phyloP scores from a whole-genome alignment of 805 yeast species.

The Wickerhamomyces strasburgensis region DNA sequence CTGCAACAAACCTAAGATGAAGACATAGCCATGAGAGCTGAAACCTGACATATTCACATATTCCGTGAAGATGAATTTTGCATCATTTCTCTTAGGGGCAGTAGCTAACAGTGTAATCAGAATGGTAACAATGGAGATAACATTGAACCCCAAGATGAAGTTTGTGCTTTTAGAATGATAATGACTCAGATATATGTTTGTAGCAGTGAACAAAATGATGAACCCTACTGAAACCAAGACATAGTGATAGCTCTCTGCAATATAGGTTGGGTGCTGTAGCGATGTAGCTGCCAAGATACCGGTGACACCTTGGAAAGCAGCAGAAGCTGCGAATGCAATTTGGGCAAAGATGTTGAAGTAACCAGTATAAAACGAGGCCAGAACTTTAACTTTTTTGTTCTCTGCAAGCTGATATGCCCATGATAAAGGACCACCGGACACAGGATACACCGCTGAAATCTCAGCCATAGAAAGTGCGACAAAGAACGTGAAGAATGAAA shows the following conservation, averaged over 20 bases:
- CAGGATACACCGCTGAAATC: conserved; percentile 30
- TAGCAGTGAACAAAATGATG: conserved; percentile 19
- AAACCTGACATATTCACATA: conserved; percentile 23
- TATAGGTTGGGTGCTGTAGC: conserved; percentile 15
- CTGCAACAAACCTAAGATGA: conserved; percentile 25
- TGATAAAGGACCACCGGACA: conserved; percentile 31
- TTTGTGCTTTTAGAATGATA: conserved; percentile 22
- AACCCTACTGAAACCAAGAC: conserved; percentile 22
- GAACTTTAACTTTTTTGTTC: conserved; percentile 21
- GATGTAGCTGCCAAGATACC: conserved; percentile 20
- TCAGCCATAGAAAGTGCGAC: conserved; percentile 27
- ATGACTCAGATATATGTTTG: conserved; percentile 22
- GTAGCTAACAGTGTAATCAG: conserved; percentile 20
- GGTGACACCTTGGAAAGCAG: conserved; percentile 24
- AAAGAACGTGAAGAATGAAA: conserved; percentile 21
- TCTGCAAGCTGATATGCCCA: conserved; percentile 31
- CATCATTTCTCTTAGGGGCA: conserved; percentile 21
- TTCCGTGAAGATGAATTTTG: conserved; percentile 23
- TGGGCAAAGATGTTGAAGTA: conserved; percentile 26
- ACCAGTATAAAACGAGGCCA: conserved; percentile 29
- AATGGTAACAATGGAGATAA: conserved; percentile 17
- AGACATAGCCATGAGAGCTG: conserved; percentile 23
- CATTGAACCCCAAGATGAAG: conserved; percentile 17
- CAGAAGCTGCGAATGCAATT: conserved; percentile 23
- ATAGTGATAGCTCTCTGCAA: conserved; percentile 19